Evolutionary conservation across 2,329 filamentous ascomycete genomes (phyloP).

Genomic region (Sclerotinia borealis): DNA sequence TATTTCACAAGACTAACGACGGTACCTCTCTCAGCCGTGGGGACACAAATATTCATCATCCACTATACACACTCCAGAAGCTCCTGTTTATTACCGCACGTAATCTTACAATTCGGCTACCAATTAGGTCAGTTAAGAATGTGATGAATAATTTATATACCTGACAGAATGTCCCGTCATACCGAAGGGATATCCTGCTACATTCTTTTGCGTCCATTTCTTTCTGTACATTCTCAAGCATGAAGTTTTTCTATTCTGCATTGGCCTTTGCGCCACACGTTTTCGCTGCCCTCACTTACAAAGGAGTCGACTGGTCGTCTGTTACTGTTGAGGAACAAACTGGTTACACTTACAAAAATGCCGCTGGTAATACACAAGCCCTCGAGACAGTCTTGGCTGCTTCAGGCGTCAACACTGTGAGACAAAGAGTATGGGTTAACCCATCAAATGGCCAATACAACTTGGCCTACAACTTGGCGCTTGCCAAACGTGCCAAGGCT

Average conservation of each 20-base stretch:
- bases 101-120: not conserved
- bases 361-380: conserved; percentile 44
- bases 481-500: conserved; percentile 59
- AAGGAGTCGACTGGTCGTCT: conserved; percentile 67
- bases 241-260: conserved; percentile 5
- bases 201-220: not conserved
- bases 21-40: not conserved
- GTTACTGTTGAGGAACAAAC: conserved; percentile 55
- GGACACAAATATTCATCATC: not conserved
- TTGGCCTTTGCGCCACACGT: conserved; percentile 12
- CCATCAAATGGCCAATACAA: conserved; percentile 59
- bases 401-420: conserved; percentile 62
- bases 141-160: not conserved
- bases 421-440: conserved; percentile 68
- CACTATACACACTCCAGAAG: not conserved
- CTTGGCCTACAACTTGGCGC: conserved; percentile 61
- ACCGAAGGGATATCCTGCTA: not conserved
- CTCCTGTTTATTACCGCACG: not conserved
- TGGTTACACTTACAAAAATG: conserved; percentile 55
- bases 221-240: not conserved
- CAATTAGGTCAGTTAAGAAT: not conserved
- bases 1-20: not conserved
- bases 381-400: conserved; percentile 58
- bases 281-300: conserved; percentile 47
- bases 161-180: not conserved